Evolutionary conservation across 73 alveolate genomes (phyloP).

Genomic region (Uronychia binucleata): DNA sequence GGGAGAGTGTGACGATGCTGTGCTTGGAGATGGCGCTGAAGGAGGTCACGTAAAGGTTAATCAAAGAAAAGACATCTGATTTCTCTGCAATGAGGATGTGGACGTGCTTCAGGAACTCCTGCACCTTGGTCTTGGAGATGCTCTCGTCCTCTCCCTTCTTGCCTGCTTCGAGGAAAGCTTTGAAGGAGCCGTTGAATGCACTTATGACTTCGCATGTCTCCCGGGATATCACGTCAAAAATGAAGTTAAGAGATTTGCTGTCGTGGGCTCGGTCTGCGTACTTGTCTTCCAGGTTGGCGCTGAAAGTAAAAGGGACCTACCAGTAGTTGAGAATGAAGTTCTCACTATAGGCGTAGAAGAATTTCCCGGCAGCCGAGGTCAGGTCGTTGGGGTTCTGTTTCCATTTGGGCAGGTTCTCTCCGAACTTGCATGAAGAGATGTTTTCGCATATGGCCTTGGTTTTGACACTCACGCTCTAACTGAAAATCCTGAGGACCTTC

Average conservation of each 20-base stretch:
- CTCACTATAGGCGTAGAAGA: slow-evolving; percentile 6
- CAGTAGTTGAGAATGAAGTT: neutral
- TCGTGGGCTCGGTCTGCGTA: neutral
- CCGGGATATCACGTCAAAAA: neutral
- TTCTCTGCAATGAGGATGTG: neutral
- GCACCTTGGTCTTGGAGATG: neutral
- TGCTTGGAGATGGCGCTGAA: slow-evolving; percentile 5
- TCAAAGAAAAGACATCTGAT: neutral
- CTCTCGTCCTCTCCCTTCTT: slow-evolving; percentile 11
- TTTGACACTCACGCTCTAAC: neutral
- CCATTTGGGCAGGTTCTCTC: neutral
- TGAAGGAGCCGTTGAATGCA: neutral
- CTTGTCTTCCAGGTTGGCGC: neutral
- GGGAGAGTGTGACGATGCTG: neutral
- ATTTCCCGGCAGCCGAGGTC: neutral
- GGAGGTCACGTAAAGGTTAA: neutral
- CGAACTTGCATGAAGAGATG: neutral
- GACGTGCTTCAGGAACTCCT: neutral
- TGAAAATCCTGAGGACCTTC: neutral
- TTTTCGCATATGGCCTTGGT: neutral
- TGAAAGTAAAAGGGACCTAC: neutral
- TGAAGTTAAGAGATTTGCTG: neutral
- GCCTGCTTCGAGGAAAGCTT: neutral
- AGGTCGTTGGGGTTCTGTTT: neutral
- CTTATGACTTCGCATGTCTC: neutral